Evolutionary conservation across 2,329 filamentous ascomycete species (phyloP).

Genomic region (Aspergillus sp.): DNA sequence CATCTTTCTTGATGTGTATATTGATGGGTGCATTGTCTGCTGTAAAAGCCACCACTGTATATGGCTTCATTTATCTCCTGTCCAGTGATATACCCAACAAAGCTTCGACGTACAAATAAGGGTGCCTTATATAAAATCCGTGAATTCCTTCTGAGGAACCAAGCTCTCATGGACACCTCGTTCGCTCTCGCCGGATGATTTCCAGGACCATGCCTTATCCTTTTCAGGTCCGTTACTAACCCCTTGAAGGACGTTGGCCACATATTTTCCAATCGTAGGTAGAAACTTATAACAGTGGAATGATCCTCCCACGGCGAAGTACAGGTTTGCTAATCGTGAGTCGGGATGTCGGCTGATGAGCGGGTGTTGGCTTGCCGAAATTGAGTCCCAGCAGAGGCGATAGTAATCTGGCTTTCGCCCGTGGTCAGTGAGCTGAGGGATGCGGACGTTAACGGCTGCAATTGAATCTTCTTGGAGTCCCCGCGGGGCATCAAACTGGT

Average conservation of each 20-base stretch:
- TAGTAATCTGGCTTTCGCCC: constrained; percentile 41
- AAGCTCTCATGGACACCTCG: constrained; percentile 29
- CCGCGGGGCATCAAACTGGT: constrained; percentile 35
- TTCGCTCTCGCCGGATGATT: constrained; percentile 11
- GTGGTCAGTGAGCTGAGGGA: constrained; percentile 30
- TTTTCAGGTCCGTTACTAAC: constrained; percentile 44
- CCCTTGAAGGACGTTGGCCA: constrained; percentile 38
- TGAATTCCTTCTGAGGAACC: constrained; percentile 26
- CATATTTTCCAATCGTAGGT: constrained; percentile 61
- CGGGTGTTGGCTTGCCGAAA: constrained; percentile 63
- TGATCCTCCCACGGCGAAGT: constrained; percentile 58
- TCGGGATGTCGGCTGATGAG: constrained; percentile 57
- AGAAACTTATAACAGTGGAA: constrained; percentile 58
- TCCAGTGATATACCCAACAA: no score
- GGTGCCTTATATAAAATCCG: constrained; percentile 13
- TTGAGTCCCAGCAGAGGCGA: constrained; percentile 59
- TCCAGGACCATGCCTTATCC: constrained; percentile 26
- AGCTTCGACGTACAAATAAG: no score
- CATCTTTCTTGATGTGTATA: no score
- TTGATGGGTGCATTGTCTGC: no score
- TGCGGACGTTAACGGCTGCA: constrained; percentile 22
- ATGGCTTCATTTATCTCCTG: no score
- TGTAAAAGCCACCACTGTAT: no score
- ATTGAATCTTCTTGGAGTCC: constrained; percentile 46
- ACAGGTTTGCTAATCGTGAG: constrained; percentile 52